phyloP scores from a whole-genome alignment of 768 basidiomycete species.

The Sarcodon sp. region DNA sequence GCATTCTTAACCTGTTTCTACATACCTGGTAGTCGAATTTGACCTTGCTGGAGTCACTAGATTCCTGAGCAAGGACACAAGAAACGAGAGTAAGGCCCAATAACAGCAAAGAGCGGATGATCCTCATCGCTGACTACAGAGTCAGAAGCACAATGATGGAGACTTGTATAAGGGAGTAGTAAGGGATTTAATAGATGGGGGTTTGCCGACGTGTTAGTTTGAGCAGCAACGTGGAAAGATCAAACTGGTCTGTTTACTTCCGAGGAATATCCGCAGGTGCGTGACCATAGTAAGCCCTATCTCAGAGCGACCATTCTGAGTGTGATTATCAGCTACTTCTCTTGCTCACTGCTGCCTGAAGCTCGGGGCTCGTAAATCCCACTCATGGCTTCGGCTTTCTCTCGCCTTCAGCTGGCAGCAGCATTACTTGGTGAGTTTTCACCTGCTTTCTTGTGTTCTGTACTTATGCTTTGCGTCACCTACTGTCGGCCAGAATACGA shows the following conservation, averaged over 20 bases:
- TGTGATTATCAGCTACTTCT: not conserved
- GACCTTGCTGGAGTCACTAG: constrained; percentile 27
- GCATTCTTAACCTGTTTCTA: not conserved
- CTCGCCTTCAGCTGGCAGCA: constrained; percentile 77
- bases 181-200: too few species aligned
- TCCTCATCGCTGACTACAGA: constrained; percentile 34
- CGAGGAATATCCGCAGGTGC: too few species aligned
- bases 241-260: too few species aligned
- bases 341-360: too few species aligned
- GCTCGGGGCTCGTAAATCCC: too few species aligned
- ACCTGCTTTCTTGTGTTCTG: constrained; percentile 1
- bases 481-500: constrained; percentile 60
- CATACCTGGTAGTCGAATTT: constrained; percentile 65
- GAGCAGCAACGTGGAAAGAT: too few species aligned
- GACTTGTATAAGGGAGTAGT: too few species aligned
- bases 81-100: constrained; percentile 30
- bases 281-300: too few species aligned
- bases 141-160: too few species aligned
- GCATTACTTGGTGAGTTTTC: constrained; percentile 59
- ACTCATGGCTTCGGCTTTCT: constrained; percentile 34
- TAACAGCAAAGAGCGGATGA: constrained; percentile 30
- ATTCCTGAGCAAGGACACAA: constrained; percentile 36
- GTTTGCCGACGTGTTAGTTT: too few species aligned
- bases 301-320: too few species aligned
- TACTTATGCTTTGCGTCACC: not conserved